Conservation (phyloP, 441 rosid genomes). For the Bocquillonia castaneifolia region DNA sequence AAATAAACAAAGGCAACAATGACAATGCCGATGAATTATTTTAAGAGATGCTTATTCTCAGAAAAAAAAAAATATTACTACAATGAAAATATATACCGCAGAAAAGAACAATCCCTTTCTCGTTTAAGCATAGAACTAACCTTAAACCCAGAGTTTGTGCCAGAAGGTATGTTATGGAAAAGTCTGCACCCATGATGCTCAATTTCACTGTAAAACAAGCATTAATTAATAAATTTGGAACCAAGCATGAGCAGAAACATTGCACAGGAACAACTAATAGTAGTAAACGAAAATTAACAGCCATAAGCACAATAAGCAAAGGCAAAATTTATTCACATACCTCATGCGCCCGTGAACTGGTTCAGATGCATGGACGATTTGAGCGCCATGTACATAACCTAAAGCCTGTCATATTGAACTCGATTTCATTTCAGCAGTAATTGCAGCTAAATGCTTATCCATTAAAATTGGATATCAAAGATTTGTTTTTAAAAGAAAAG, state of each 20-base stretch:
- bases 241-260: background rate
- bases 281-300: background rate
- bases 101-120: background rate
- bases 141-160: slow-evolving; percentile 81
- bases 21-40: background rate
- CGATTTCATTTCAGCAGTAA: slow-evolving; percentile 6
- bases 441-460: background rate
- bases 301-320: no score
- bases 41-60: background rate
- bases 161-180: slow-evolving; percentile 75
- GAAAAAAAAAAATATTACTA: background rate
- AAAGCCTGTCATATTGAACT: slow-evolving; percentile 55
- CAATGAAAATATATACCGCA: background rate
- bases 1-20: background rate
- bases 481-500: background rate
- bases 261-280: slow-evolving; percentile 9
- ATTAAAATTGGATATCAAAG: background rate
- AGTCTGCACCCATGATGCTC: slow-evolving; percentile 72
- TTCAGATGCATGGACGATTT: slow-evolving; percentile 77
- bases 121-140: slow-evolving; percentile 30
- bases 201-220: slow-evolving; percentile 59
- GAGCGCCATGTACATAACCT: slow-evolving; percentile 89
- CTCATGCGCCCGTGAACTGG: slow-evolving; percentile 97
- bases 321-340: slow-evolving; percentile 37
- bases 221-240: slow-evolving; percentile 6